Evolutionary conservation across 2,329 filamentous ascomycete species (phyloP), one percentile per base, ranked within the genome.

Genomic region (Alternaria consortialis): DNA sequence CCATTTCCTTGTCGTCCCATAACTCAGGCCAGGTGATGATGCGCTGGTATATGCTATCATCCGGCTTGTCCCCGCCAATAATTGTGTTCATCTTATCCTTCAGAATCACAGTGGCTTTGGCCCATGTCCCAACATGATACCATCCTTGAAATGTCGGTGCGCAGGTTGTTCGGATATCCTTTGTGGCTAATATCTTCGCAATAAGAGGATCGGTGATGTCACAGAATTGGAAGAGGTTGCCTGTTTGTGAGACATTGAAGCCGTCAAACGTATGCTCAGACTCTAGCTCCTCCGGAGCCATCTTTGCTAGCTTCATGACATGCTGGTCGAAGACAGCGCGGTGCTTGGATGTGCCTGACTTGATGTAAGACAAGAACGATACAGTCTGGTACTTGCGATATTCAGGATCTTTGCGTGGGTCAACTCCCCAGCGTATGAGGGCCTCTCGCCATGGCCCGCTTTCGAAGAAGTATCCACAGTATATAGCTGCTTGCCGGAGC

Each of bases 161-260:
- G 54, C 81, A 83, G 3, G 80, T 79, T 4, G 66, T 65, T 34
- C 79, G 76, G 2, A 84, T 74, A 5, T 87, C 83, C 0, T 88
- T 83, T 0, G 87, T 86, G 20, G 88, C 85, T 39, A 97, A 84
- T 3, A 97, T 81, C 11, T 83, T 78, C 1, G 83, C 81, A 1
- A 98, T 83, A 1, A 94, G 74, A 0, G 93, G 91, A 71, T 98
- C 94, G 0, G 88, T 90, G 56, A 98, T 90, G 77, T 99, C 95
- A 80, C 93, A 97, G 27, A 96, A 86, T 82, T 98, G 95, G 91
- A 93, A 99, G 51, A 95, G 90, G 72, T 95, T 95, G 39, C 93
- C 93, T 72, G 97, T 93, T 1, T 87, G 86, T 15, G 88, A 87
- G 56, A 94, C 87, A 2, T 85, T 86, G 60, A 88, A 84, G 47